Evolutionary conservation across 352 stramenopile species (phyloP), one percentile per base, ranked within the genome.

Genomic region (Phytophthora syringae): DNA sequence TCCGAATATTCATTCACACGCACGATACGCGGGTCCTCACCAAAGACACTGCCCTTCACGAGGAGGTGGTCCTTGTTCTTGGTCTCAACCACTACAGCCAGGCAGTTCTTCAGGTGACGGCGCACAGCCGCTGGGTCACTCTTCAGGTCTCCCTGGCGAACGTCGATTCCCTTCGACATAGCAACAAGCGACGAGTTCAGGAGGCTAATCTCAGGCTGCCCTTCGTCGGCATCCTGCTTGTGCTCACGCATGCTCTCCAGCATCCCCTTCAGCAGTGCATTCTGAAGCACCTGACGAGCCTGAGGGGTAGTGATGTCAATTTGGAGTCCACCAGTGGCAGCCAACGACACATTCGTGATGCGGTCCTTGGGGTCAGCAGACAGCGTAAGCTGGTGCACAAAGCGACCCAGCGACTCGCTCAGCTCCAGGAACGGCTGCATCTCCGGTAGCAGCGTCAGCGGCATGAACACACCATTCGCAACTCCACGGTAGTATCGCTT

Each of bases 391-490:
- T 92, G 76, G 55, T 89, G 81, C 34, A 93, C 60, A 37, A 94
- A 83, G n/a, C 77, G 73, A 16, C 86, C 86, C 10, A 95, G 76
- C n/a, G 82, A 67, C 48, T 93, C 80, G 49, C 80, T 79, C 42
- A 95, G 67, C 15, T 79, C 64, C 34, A 95, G 58, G 70, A 92
- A 95, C 43, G 86, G 86, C 74, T 90, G 80, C 83, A 95, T 91
- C 72, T 95, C 86, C 11, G 82, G 83, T 45, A 87, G 50, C 21
- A 93, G 67, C 48, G 84, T 93, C 13, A 90, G 70, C 27, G 82
- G 82, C 82, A 95, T 88, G 75, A 92, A 93, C 13, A 93, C 83
- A 22, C 77, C 86, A 60, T 95, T 95, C n/a, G 85, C 81, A 7
- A 95, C 84, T 49, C 86, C 86, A 42, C 80, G 83, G 62, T 84